Evolutionary conservation across 352 stramenopile species (phyloP), one percentile per base, ranked within the genome.

Genomic region (Globisporangium uncinulatum): DNA sequence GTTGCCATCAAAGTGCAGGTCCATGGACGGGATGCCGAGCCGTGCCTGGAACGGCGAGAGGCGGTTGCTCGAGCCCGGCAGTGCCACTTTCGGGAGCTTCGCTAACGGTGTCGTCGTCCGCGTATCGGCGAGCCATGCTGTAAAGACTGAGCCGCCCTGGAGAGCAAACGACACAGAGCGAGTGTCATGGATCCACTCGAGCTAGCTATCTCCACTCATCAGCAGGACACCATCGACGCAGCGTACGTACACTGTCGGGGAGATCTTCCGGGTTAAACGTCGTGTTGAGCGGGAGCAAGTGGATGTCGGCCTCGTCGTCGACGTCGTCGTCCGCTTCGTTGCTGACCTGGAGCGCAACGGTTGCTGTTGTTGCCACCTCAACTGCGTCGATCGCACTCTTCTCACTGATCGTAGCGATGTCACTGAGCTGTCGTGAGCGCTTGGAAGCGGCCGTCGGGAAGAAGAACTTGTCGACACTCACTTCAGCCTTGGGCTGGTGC

Each of bases 41-140:
- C 83, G 81, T 7, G 70, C 77, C 1, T 89, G 59, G 55, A 94
- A 94, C 19, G 83, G 79, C 21, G 81, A 86, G 32, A 94, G 70
- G 43, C 79, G 77, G 62, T 74, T 83, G 15, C 69, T 60, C 0
- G 73, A 63, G 5, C 77, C 77, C 10, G 77, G 77, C 5, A 84
- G 61, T 10, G 73, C 57, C 29, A 94, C 77, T 1, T 60, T 62
- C 3, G 83, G 83, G 1, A 89, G 58, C 56, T 79, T 77, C 13
- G 83, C 65, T 3, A 63, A 62, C 5, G 71, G 64, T 7, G 55
- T 51, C 6, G 48, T 62, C 54, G 71, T 69, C 20, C 71, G 74
- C 3, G 83, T 84, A 37, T 78, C 53, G 14, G 69, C 55, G 36
- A 94, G 75, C 83, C 83, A 94, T 36, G 74, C 83, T 5, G 78